Evolutionary conservation across 208 protist species (phyloP).

Genomic region (Jaenimonas drosophilae): DNA sequence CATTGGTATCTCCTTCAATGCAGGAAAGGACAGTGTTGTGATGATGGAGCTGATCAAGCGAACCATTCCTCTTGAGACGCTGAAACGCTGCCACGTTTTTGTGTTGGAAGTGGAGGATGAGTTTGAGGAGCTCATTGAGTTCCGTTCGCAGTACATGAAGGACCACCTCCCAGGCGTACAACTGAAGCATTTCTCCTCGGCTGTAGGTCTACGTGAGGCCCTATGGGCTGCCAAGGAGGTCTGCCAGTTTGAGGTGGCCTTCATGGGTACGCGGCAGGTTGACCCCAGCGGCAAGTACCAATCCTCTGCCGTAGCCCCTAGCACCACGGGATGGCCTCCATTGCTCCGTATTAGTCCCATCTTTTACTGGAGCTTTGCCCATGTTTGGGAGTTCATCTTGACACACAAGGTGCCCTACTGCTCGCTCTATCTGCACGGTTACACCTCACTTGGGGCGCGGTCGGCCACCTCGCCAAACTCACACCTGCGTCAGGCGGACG

Average conservation of each 20-base stretch:
- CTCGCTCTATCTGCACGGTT: constrained; percentile 76
- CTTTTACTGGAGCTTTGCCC: constrained; percentile 67
- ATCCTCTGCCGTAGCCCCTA: constrained; percentile 32
- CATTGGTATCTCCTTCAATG: constrained; percentile 87
- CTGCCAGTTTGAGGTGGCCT: constrained; percentile 41
- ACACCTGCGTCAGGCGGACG: constrained; percentile 31
- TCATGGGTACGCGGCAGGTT: constrained; percentile 79
- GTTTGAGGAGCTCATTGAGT: constrained; percentile 65
- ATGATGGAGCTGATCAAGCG: constrained; percentile 64
- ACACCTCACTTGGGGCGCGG: constrained; percentile 72
- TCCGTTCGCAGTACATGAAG: constrained; percentile 40
- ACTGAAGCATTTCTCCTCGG: constrained; percentile 15
- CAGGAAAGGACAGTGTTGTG: constrained; percentile 85
- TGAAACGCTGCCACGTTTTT: constrained; percentile 31
- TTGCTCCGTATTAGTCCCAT: constrained; percentile 81
- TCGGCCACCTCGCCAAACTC: constrained; percentile 46
- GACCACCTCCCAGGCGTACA: constrained; percentile 15
- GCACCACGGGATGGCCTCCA: constrained; percentile 75
- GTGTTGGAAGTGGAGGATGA: constrained; percentile 42
- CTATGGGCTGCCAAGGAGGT: constrained; percentile 34
- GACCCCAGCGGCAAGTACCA: constrained; percentile 70
- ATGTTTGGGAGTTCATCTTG: constrained; percentile 76
- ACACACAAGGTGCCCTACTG: constrained; percentile 65
- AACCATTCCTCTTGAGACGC: constrained; percentile 21
- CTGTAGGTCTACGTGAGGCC: constrained; percentile 33